Evolutionary conservation across 2,329 filamentous ascomycete species (phyloP).

Genomic region (Aspergillus fijiensis): DNA sequence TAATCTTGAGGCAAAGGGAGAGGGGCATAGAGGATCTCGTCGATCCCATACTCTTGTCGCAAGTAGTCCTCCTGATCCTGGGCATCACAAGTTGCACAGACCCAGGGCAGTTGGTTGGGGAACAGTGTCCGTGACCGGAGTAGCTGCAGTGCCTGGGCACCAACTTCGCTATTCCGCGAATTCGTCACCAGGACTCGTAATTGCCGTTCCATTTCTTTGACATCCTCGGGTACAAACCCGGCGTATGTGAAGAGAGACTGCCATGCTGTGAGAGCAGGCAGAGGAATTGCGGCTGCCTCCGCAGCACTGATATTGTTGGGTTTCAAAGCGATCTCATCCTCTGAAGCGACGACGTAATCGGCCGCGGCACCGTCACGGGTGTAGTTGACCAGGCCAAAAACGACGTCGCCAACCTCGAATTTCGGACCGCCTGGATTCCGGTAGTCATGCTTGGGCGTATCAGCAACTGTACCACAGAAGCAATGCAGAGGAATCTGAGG

Average conservation of each 20-base stretch:
- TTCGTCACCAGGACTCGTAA: constrained; percentile 42
- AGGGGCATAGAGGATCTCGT: constrained; percentile 35
- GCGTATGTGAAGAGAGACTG: constrained; percentile 43
- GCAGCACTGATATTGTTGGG: constrained; percentile 37
- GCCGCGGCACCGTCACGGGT: constrained; percentile 43
- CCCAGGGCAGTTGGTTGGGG: constrained; percentile 32
- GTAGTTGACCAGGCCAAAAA: constrained; percentile 41
- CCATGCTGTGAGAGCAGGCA: constrained; percentile 44
- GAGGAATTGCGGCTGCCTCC: constrained; percentile 39
- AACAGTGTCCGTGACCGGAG: constrained; percentile 38
- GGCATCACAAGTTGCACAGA: constrained; percentile 37
- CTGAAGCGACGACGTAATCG: constrained; percentile 40
- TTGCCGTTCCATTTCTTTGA: constrained; percentile 10
- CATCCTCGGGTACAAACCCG: constrained; percentile 29
- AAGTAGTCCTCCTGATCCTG: constrained; percentile 29
- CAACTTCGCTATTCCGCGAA: constrained; percentile 38
- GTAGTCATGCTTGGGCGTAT: constrained; percentile 33
- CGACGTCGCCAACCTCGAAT: constrained; percentile 43
- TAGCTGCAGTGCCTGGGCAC: constrained; percentile 38
- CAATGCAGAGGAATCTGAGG: constrained; percentile 43
- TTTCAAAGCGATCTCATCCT: constrained; percentile 41
- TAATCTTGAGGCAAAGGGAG: constrained; percentile 26
- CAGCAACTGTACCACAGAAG: constrained; percentile 41
- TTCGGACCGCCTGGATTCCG: constrained; percentile 32
- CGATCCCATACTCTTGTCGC: constrained; percentile 29